Evolutionary conservation across 768 basidiomycete genomes (phyloP), one percentile per base, ranked within the genome.

Genomic region (Lactarius trivialis): DNA sequence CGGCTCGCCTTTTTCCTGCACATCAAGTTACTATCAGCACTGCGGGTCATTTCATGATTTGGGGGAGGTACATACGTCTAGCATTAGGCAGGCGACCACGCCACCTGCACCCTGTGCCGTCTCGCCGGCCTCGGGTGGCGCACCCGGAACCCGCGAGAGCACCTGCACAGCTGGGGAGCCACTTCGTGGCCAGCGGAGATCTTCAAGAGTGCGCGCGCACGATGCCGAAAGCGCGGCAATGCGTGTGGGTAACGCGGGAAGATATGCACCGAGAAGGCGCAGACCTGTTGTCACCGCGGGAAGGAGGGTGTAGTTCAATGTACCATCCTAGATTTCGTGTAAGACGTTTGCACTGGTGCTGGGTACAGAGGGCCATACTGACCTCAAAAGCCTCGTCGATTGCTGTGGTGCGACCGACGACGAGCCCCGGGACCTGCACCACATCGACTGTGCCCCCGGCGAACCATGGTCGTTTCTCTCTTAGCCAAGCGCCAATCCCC

Each of bases 341-440:
- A 15, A 55, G 61, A 34, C 43, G 33, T 6, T 21, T 37, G 36
- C 45, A 51, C 56, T 53, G 11, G 19, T 28, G n/a, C 30, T 33
- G 53, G 30, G 21, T 39, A 28, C 37, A 51, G 26, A 11, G 52
- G 15, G 33, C 43, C 34, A 21, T 24, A 56, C 77, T 55, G 61
- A 89, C 90, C 82, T 93, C 91, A 60, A 92, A 91, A 64, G 83
- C 86, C 69, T 91, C 90, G 62, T 89, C 82, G 30, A 79, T 72
- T 58, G 82, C 79, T 17, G 73, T 70, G 2, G 85, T 76, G 60
- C 82, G 77, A 7, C 87, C 91, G 1, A 89, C 79, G 9, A 89
- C 76, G 12, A 70, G 78, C 2, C 90, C 91, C 11, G 91, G 90
- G 5, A 89, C 91, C 70, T 91, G 91, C 0, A 91, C 91, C 24